A percentile compares a stretch with the other conserved stretches of the same genome.
Evolutionary conservation across 331 rosid genomes (phyloP).

Genomic region (Telfairia occidentalis): DNA sequence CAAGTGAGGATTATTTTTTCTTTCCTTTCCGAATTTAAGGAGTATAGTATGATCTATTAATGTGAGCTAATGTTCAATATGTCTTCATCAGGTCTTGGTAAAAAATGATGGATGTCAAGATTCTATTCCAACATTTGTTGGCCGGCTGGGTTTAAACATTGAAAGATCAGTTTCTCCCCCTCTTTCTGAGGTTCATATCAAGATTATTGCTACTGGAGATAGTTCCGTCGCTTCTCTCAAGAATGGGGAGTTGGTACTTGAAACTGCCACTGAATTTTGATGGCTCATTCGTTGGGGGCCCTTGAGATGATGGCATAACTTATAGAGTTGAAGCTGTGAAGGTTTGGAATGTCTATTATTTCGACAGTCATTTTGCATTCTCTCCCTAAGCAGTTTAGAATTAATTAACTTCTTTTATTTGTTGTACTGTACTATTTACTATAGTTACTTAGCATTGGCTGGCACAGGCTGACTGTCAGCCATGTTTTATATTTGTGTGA

Average conservation of each 20-base stretch:
- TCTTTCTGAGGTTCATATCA: slow-evolving; percentile 64
- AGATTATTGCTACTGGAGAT: slow-evolving; percentile 61
- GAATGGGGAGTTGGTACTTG: slow-evolving; percentile 64
- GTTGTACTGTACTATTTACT: background rate
- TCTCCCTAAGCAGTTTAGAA: background rate
- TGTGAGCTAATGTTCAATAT: slow-evolving; percentile 14
- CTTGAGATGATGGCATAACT: slow-evolving; percentile 68
- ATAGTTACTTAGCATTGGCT: background rate
- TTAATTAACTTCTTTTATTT: background rate
- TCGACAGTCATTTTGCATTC: background rate
- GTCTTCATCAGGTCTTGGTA: slow-evolving; percentile 46
- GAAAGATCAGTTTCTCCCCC: slow-evolving; percentile 90
- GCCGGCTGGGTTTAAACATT: slow-evolving; percentile 61
- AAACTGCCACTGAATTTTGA: slow-evolving; percentile 52
- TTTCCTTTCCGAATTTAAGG: background rate
- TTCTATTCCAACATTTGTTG: slow-evolving; percentile 53
- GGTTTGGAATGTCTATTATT: slow-evolving; percentile 39
- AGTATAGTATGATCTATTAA: slow-evolving; percentile 9
- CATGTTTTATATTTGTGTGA: background rate
- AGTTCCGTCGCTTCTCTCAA: slow-evolving; percentile 50
- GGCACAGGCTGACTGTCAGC: background rate
- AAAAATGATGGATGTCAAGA: slow-evolving; percentile 75
- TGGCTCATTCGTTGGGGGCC: slow-evolving; percentile 75
- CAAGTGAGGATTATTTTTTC: slow-evolving; percentile 42
- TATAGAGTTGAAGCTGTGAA: slow-evolving; percentile 68